These are phyloP conservation scores for Fraxinus dipetala DNA, from an alignment of 305 asterid genomes.

Conservation along the genomic window DNA sequence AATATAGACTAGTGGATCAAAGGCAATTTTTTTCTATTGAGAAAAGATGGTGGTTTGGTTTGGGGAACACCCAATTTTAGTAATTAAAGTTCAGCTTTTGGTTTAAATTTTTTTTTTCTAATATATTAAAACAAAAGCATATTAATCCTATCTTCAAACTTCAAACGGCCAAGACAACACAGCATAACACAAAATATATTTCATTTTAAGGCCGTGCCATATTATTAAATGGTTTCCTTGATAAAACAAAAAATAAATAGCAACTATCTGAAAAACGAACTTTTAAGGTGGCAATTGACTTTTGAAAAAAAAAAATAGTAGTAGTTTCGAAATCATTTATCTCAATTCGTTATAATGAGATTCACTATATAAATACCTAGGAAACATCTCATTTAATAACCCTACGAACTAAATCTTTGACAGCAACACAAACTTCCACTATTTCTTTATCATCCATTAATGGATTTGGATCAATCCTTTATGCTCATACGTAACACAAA, in stretches of 20 bases:
- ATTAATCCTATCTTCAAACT: neutral
- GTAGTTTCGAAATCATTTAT: neutral
- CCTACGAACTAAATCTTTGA: neutral
- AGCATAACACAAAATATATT: neutral
- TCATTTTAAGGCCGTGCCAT: neutral
- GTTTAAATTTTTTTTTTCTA: neutral
- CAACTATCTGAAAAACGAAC: neutral
- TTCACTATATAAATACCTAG: too few relatives aligned
- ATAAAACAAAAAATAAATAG: neutral
- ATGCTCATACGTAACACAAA: neutral
- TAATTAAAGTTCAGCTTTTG: neutral
- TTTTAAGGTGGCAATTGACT: neutral
- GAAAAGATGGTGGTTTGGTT: neutral
- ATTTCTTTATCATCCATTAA: neutral
- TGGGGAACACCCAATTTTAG: neutral
- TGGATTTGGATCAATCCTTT: neutral
- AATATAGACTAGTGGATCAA: neutral
- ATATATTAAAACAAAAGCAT: neutral
- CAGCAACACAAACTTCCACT: neutral
- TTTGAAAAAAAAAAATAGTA: neutral
- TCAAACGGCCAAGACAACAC: neutral
- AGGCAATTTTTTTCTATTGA: neutral
- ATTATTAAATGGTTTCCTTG: neutral
- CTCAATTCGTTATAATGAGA: neutral
- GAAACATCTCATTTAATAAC: neutral